Percentiles rank a stretch among this genome's conserved stretches.
phyloP scores from a whole-genome alignment of 495 filamentous ascomycete species.

The Tuber umbilicatum region DNA sequence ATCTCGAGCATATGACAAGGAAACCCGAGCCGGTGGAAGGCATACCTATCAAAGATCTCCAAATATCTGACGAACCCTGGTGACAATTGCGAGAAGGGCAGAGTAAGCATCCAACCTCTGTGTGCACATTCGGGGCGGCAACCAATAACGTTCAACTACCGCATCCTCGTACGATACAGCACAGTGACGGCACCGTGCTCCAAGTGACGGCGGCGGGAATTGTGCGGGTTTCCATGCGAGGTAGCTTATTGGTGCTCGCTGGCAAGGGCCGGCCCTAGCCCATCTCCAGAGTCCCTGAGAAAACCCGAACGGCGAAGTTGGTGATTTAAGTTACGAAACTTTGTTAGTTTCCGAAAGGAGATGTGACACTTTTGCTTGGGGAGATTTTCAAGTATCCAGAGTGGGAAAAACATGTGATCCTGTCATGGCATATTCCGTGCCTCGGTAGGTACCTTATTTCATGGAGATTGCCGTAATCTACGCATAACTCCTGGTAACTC shows the following conservation, averaged over 20 bases:
- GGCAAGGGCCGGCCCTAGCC: not conserved
- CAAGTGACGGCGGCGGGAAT: not conserved
- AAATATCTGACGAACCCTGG: not conserved
- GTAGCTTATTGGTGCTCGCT: not conserved
- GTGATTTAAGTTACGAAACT: not conserved
- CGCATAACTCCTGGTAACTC: not conserved
- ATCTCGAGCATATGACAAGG: not conserved
- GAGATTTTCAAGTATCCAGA: not conserved
- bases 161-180: not conserved
- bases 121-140: not conserved
- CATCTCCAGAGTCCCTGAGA: not conserved
- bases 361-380: too few species aligned
- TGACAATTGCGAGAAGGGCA: not conserved
- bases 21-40: not conserved
- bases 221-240: not conserved
- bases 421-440: not conserved
- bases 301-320: not conserved
- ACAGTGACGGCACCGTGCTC: not conserved
- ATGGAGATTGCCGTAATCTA: not conserved
- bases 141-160: not conserved
- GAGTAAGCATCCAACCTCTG: not conserved
- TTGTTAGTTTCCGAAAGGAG: not conserved
- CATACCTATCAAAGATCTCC: not conserved
- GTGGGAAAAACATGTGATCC: not conserved
- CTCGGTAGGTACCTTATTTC: not conserved